Percentiles rank a stretch among this genome's conserved stretches.
phyloP scores from a whole-genome alignment of 1,284 basidiomycete genomes.

The Cryptococcus sp. region DNA sequence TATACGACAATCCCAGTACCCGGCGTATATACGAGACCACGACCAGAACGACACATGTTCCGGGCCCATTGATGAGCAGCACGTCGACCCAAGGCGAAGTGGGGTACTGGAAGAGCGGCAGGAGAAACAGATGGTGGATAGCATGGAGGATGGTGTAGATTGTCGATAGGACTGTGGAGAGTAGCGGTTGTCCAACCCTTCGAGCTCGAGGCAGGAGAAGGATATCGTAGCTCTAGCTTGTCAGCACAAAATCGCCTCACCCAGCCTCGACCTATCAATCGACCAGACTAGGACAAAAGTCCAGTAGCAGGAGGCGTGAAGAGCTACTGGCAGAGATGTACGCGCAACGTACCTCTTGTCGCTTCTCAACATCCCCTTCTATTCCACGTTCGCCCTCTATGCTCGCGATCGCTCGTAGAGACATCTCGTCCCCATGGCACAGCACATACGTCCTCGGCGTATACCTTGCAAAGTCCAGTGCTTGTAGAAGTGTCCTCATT shows the following conservation, averaged over 20 bases:
- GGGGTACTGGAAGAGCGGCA: constrained; percentile 46
- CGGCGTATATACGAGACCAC: constrained; percentile 65
- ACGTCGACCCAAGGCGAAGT: constrained; percentile 60
- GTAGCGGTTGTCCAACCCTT: constrained; percentile 68
- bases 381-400: constrained; percentile 55
- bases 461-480: constrained; percentile 72
- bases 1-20: constrained; percentile 68
- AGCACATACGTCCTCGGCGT: constrained; percentile 72
- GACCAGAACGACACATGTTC: constrained; percentile 82
- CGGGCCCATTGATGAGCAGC: constrained; percentile 88
- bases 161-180: constrained; percentile 63
- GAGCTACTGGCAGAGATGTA: neutral
- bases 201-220: constrained; percentile 76
- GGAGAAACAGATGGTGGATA: constrained; percentile 56
- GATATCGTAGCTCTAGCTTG: constrained; percentile 42
- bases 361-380: neutral
- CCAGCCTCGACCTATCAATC: neutral
- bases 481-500: constrained; percentile 67
- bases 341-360: neutral
- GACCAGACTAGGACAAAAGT: neutral
- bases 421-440: constrained; percentile 70
- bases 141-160: constrained; percentile 57
- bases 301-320: neutral
- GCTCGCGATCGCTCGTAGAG: constrained; percentile 35
- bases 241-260: too few species aligned